Evolutionary conservation across 352 stramenopile species (phyloP).

Genomic region (Pythium scleroteichum): DNA sequence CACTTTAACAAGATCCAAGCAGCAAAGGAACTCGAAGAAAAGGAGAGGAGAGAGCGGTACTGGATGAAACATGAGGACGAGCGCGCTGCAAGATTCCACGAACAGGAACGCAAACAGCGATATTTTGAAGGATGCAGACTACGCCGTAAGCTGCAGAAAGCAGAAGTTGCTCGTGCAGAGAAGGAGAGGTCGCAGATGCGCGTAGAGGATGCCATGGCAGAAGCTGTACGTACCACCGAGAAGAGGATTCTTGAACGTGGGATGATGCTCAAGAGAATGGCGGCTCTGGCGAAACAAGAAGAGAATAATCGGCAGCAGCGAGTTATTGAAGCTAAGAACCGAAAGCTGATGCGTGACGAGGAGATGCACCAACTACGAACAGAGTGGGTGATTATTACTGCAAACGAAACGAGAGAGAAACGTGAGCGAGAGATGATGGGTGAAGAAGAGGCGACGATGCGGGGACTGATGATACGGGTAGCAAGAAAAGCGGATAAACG

Average conservation of each 20-base stretch:
- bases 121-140: slow-evolving; percentile 47
- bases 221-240: slow-evolving; percentile 12
- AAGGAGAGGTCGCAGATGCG: slow-evolving; percentile 44
- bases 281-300: slow-evolving; percentile 37
- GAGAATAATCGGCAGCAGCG: slow-evolving; percentile 34
- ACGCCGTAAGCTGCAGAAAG: slow-evolving; percentile 32
- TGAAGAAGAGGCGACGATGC: slow-evolving; percentile 36
- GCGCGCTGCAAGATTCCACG: slow-evolving; percentile 26
- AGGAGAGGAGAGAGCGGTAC: slow-evolving; percentile 50
- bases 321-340: slow-evolving; percentile 50
- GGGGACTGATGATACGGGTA: slow-evolving; percentile 14
- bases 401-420: slow-evolving; percentile 37
- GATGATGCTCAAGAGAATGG: slow-evolving; percentile 43
- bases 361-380: slow-evolving; percentile 53
- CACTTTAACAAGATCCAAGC: slow-evolving; percentile 47
- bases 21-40: slow-evolving; percentile 44
- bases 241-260: slow-evolving; percentile 37
- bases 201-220: slow-evolving; percentile 40
- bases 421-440: slow-evolving; percentile 51
- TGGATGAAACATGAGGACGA: slow-evolving; percentile 49
- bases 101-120: slow-evolving; percentile 37
- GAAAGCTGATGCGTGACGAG: slow-evolving; percentile 67
- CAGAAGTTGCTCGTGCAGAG: slow-evolving; percentile 32
- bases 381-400: slow-evolving; percentile 32
- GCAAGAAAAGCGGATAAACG: slow-evolving; percentile 35